Base-by-base conservation (phyloP, 1,284 basidiomycete genomes). In the Pholiota adiposa region DNA sequence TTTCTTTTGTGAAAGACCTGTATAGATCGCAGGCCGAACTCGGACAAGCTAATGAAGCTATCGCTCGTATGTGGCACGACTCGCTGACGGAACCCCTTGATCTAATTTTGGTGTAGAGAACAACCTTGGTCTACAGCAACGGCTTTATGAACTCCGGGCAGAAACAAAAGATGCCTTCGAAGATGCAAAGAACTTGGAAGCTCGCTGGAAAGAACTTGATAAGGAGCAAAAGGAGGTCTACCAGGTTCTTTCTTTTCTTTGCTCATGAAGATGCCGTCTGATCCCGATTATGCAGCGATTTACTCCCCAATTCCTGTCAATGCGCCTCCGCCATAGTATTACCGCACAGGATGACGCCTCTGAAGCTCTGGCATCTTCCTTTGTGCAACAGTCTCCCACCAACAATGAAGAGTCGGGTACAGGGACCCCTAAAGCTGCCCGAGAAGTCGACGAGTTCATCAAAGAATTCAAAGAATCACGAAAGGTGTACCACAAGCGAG, bases 331-430 rank as follows among this genome's bases (percentile, higher is more conserved):
- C 49, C 93, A 96, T 69, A 91, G 93, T 21, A 89, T 90, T 9
- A 92, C 89, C 0, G 89, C 90, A 21, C 94, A 96, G 74, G 96
- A 98, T 67, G 94, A 95, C 62, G 75, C 83, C 16, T 95, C 93
- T 1, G 96, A 98, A 73, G 80, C 86, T 5, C 76, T 96, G 25
- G 93, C 94, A 0, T 85, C 87, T 16, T 77, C 86, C 0, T 96
- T 97, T 70, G 84, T 96, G 31, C 89, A 92, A 46, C 81, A 81
- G 53, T 66, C 63, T 9, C 62, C 62, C 40, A 56, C 60, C 34
- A 40, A 23, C 12, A 59, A 27, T 23, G 63, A 66, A 9, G 65
- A 65, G 4, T 66, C 73, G 11, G 72, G 74, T 2, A 70, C 74
- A 11, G 76, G 73, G 18, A 75, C 73, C n/a, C 74, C 76, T 11